Evolutionary conservation across 2,329 filamentous ascomycete species (phyloP).

Genomic region (Pestalotiopsis fici): DNA sequence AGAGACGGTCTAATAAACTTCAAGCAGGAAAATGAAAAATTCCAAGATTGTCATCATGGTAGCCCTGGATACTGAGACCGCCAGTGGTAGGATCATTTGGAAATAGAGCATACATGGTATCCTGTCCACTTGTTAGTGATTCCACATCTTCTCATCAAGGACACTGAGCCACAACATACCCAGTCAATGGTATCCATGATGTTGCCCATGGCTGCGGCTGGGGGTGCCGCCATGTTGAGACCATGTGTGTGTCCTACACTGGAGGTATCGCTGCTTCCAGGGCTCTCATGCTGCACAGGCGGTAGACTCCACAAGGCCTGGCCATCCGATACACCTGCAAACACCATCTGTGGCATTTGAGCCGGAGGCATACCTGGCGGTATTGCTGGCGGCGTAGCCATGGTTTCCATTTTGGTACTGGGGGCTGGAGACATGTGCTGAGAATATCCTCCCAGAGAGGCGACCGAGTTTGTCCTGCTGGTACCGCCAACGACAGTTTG

Average conservation of each 20-base stretch:
- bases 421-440: slow-evolving; percentile 11
- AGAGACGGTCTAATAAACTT: neutral
- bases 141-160: neutral
- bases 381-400: slow-evolving; percentile 3
- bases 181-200: slow-evolving; percentile 63
- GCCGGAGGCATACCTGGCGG: slow-evolving; percentile 1
- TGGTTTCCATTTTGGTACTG: slow-evolving; percentile 8
- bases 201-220: slow-evolving; percentile 20
- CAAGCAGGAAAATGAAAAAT: slow-evolving; percentile 28
- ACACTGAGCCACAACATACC: slow-evolving; percentile 45
- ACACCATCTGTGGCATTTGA: slow-evolving; percentile 36
- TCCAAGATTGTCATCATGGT: slow-evolving; percentile 34
- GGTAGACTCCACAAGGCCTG: slow-evolving; percentile 47
- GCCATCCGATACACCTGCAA: slow-evolving; percentile 48
- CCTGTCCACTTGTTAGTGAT: slow-evolving; percentile 20
- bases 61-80: slow-evolving; percentile 37
- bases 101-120: slow-evolving; percentile 37
- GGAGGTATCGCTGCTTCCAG: slow-evolving; percentile 43
- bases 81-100: slow-evolving; percentile 39
- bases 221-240: neutral
- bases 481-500: slow-evolving; percentile 33
- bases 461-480: slow-evolving; percentile 8
- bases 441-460: slow-evolving; percentile 8
- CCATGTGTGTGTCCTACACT: slow-evolving; percentile 25
- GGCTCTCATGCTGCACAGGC: slow-evolving; percentile 38